Percentiles rank a stretch among this genome's conserved stretches.
phyloP scores from a whole-genome alignment of 192 early-diverging fungal genomes.

The Rhizoclosmatium sp. region DNA sequence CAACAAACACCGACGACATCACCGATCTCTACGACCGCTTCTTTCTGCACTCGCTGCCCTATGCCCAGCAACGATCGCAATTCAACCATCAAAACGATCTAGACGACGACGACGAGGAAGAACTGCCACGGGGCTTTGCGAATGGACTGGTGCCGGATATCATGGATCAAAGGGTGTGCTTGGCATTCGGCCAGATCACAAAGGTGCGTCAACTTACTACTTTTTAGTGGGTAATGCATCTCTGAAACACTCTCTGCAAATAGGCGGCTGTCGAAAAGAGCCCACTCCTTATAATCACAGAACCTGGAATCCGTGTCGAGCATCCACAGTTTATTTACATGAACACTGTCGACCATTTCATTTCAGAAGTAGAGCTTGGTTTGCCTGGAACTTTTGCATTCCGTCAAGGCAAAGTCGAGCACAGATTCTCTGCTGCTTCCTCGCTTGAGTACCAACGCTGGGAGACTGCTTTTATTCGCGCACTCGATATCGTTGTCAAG shows the following conservation, averaged over 20 bases:
- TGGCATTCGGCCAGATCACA: conserved; percentile 21
- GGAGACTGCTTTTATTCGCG: conserved; percentile 23
- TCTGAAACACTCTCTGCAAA: not conserved
- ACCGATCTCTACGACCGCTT: conserved; percentile 17
- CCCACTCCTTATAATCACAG: conserved; percentile 31
- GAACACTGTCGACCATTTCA: conserved; percentile 28
- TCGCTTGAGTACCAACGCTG: conserved; percentile 35
- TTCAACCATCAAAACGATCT: not conserved
- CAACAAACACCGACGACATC: conserved; percentile 20
- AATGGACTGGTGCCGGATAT: conserved; percentile 25
- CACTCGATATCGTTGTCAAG: conserved; percentile 8
- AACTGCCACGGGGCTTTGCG: not conserved
- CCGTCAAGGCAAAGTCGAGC: conserved; percentile 17
- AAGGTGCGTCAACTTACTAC: not conserved
- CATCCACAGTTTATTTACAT: conserved; percentile 29
- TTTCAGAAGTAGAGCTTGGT: conserved; percentile 28
- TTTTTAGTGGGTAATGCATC: no score
- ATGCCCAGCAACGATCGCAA: not conserved
- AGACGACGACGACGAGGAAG: not conserved
- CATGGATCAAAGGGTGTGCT: conserved; percentile 8
- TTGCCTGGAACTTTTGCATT: conserved; percentile 22
- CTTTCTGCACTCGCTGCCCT: conserved; percentile 30
- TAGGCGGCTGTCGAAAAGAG: conserved; percentile 34
- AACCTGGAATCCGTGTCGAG: not conserved
- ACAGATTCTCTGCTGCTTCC: conserved; percentile 9